phyloP scores from a whole-genome alignment of 371 early-diverging fungal species.

The Actinomortierella wolfii region DNA sequence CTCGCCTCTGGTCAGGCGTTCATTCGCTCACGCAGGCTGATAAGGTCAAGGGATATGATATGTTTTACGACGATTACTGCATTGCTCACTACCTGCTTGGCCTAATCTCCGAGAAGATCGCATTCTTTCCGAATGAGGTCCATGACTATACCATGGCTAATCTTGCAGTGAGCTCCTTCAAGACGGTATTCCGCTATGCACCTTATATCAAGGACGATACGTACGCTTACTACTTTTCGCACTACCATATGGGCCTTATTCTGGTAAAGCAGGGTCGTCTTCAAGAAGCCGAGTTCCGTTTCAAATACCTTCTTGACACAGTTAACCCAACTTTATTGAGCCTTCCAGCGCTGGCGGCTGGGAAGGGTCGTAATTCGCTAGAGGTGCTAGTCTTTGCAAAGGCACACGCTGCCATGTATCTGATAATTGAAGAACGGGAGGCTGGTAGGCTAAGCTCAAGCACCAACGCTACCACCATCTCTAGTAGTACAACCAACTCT shows the following conservation, averaged over 20 bases:
- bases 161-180: conserved; percentile 20
- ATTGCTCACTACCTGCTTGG: conserved; percentile 34
- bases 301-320: conserved; percentile 37
- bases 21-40: conserved; percentile 28
- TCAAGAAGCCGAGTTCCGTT: conserved; percentile 30
- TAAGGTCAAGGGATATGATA: conserved; percentile 18
- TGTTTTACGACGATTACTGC: conserved; percentile 42
- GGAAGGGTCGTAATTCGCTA: conserved; percentile 38
- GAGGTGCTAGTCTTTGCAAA: conserved; percentile 32
- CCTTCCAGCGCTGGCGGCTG: conserved; percentile 28
- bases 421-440: conserved; percentile 27
- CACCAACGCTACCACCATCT: too few species aligned
- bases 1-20: conserved; percentile 14
- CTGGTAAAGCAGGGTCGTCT: conserved; percentile 24
- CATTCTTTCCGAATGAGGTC: conserved; percentile 29
- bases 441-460: too few species aligned
- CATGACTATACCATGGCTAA: conserved; percentile 30
- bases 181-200: conserved; percentile 39
- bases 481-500: too few species aligned
- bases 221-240: conserved; percentile 38
- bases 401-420: conserved; percentile 32
- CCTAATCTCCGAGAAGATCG: conserved; percentile 30
- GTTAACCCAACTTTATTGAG: conserved; percentile 20
- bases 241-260: conserved; percentile 34
- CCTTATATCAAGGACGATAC: conserved; percentile 44